Evolutionary conservation across 805 yeast genomes (phyloP).

Genomic region (Lipomyces mesembrius): DNA sequence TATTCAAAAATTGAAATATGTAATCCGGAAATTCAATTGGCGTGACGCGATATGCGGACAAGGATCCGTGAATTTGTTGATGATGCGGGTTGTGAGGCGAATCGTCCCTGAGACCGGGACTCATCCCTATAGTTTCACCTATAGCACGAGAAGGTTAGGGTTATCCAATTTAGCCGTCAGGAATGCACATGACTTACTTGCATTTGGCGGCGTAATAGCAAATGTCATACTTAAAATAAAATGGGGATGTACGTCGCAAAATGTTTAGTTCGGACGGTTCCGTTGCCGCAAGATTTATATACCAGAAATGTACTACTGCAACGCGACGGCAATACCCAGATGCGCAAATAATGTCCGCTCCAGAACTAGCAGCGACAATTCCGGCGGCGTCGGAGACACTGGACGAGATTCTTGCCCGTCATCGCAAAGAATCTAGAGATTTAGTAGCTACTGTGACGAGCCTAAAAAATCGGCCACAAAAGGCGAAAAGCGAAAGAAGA

Average conservation of each 20-base stretch:
- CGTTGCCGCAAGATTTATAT: too few relatives aligned
- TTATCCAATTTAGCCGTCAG: too few relatives aligned
- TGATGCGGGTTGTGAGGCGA: neutral
- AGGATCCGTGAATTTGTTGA: neutral
- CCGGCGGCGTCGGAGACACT: conserved; percentile 45
- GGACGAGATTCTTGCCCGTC: conserved; percentile 62
- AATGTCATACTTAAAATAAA: neutral
- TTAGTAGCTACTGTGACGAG: conserved; percentile 70
- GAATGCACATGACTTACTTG: too few relatives aligned
- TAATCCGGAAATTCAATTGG: neutral
- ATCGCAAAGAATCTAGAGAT: conserved; percentile 70
- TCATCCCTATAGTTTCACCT: too few relatives aligned
- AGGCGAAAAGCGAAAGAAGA: conserved; percentile 65
- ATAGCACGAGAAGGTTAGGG: too few relatives aligned
- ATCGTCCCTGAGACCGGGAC: too few relatives aligned
- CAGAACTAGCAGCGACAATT: neutral
- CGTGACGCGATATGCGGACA: neutral
- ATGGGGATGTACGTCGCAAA: neutral
- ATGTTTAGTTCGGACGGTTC: too few relatives aligned
- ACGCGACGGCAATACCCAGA: too few relatives aligned
- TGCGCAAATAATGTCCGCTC: neutral
- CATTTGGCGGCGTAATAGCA: too few relatives aligned
- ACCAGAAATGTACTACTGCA: too few relatives aligned
- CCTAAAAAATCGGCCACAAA: conserved; percentile 83
- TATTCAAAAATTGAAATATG: neutral